Base-by-base conservation (phyloP, 192 early-diverging fungal genomes). In the Backusella liffmaniae region DNA sequence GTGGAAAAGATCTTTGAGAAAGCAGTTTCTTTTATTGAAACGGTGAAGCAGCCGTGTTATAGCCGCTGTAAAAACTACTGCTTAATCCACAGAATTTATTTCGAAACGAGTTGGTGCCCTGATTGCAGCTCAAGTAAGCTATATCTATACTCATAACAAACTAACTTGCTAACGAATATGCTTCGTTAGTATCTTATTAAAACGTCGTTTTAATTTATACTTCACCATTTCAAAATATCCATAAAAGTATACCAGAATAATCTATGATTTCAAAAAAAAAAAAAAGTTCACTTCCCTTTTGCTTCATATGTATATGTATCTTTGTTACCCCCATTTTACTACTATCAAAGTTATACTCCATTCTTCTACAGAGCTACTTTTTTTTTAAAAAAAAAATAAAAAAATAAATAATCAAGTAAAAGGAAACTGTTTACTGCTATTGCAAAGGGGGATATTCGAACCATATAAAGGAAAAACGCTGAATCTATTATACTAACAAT, bases 81-180 rank as follows among this genome's bases (percentile, higher is more conserved):
- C 12, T 35, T 80, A 21, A 21, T 75, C 29, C 79, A 80, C 72
- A n/a, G 65, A 66, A 36, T 23, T 13, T 73, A 80, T 53, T 80
- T 71, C 67, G 62, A 72, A 68, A 80, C 79, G 3, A 71, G 67
- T 26, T 80, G 75, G 74, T 80, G 79, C 66, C 79, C 79, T 23
- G 73, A 75, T 23, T 80, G 79, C 26, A 23, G 2, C 12, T 62
- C 10, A 56, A 29, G 56, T 62, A 62, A 29, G 56, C 29, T 62
- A 21, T 12, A 10, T 26, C 12, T 9, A 12, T 56, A 10, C 23
- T 26, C 12, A 29, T 23, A 62, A 29, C 18, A 53, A 15, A 35
- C 34, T 2, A 32, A 32, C 21, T 16, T 13, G 4, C 16, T 68
- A 36, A 68, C 15, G 34, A 68, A 30, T 36, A 26, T 36, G 18